Evolutionary conservation across 2,329 filamentous ascomycete species (phyloP).

Genomic region (Aurifilum marmelostoma): DNA sequence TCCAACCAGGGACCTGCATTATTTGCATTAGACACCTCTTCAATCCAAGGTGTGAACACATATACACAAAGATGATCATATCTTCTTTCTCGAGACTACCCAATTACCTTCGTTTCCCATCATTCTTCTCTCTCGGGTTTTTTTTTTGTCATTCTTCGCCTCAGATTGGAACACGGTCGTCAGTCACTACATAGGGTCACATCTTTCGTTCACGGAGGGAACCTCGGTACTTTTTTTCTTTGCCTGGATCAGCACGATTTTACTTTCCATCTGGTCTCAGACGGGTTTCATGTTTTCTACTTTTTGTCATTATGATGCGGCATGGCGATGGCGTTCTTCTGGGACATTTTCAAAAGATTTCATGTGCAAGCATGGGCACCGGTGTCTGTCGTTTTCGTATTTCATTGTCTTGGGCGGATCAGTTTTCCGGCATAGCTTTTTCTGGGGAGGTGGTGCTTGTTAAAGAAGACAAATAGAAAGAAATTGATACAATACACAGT

Average conservation of each 20-base stretch:
- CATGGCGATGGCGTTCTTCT: not conserved
- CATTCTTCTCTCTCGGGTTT: not conserved
- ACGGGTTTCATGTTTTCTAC: not conserved
- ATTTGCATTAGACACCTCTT: too few species aligned
- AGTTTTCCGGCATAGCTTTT: not conserved
- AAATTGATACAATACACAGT: not conserved
- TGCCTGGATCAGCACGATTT: not conserved
- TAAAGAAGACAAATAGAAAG: not conserved
- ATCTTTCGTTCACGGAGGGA: not conserved
- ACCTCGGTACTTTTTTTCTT: not conserved
- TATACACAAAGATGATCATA: not conserved
- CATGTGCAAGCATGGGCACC: not conserved
- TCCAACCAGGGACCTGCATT: not conserved
- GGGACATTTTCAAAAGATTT: not conserved
- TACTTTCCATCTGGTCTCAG: not conserved
- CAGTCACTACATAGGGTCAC: not conserved
- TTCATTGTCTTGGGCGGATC: not conserved
- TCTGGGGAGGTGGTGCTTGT: not conserved
- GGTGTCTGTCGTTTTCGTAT: not conserved
- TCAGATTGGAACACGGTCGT: not conserved
- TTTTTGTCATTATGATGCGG: not conserved
- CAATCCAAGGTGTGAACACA: not conserved
- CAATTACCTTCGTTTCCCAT: not conserved
- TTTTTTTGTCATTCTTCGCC: not conserved
- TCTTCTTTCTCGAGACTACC: too few species aligned